Conservation (phyloP, 108 stramenopile genomes). For the Pseudonitzschia delicatissima region DNA sequence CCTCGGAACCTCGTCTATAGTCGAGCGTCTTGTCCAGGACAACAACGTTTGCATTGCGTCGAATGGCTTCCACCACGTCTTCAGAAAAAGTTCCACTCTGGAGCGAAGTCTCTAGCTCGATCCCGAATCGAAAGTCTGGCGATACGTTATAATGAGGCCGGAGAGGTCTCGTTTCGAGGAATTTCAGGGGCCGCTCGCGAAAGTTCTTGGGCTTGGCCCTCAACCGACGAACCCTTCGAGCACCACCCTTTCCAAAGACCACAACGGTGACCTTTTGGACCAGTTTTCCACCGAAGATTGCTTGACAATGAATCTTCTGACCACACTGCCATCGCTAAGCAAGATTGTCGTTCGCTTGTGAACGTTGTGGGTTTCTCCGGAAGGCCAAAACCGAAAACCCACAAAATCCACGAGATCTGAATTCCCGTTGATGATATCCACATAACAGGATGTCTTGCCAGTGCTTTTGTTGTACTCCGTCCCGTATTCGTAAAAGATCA, state of each 20-base stretch:
- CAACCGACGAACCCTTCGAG: neutral
- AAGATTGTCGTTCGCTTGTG: neutral
- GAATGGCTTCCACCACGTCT: neutral
- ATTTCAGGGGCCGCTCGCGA: neutral
- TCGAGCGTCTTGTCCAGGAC: neutral
- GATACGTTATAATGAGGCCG: neutral
- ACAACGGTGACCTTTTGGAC: neutral
- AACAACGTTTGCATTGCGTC: neutral
- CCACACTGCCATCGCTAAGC: neutral
- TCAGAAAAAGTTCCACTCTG: neutral
- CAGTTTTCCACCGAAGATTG: neutral
- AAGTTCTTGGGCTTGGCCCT: neutral
- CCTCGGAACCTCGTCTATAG: neutral
- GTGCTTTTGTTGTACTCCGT: neutral
- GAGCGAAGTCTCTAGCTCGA: neutral
- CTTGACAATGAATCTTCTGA: neutral
- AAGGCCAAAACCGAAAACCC: neutral
- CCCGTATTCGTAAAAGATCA: neutral
- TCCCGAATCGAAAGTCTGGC: neutral
- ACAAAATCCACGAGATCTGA: conserved; percentile 1
- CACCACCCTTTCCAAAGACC: neutral
- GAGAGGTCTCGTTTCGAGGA: neutral
- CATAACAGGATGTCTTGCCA: neutral
- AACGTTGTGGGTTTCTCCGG: neutral
- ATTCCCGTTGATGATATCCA: conserved; percentile 2